Base-by-base conservation (phyloP, 1,284 basidiomycete genomes). In the Chiua sp. region DNA sequence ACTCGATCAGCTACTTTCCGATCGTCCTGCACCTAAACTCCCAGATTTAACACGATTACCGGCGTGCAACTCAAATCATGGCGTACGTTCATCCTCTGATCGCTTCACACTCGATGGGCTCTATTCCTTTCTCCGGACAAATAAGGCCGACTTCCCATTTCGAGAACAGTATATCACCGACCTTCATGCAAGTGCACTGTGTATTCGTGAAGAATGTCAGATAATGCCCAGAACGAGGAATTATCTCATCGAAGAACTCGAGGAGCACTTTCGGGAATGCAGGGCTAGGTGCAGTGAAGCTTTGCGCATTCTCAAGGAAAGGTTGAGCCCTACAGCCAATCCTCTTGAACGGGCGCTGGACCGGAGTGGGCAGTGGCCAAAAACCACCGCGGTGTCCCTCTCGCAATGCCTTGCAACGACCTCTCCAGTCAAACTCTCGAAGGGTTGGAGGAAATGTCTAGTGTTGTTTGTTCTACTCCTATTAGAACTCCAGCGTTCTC, bases 401-500 rank as follows among this genome's bases (percentile, higher is more conserved):
- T 62, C 79, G 6, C 48, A 56, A 11, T 61, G 49, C n/a, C 63
- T 75, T 35, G 63, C 69, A 8, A 68, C 66, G 47, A 56, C 59
- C 2, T 61, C 57, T 2, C 33, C 30, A 0, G 37, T 37, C 18
- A 7, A 16, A 4, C 46, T 68, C 4, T 23, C 63, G 10, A 4
- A 22, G 0, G 37, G 51, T n/a, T 80, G 79, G 80, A 57, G 56
- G 37, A 18, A 55, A 1, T 60, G 52, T 18, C 47, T 82, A 3
- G 60, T 61, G 0, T 32, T 30, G 1, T 64, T 77, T 7, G 78
- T 73, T 2, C 51, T 68, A 39, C 55, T 64, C 2, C 39, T 77
- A 30, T 55, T 78, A n/a, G 59, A 57, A 7, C 67, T 72, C 37
- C 80, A 81, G 53, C 74, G 73, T 22, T 4, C 56, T n/a, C 44